These are phyloP conservation scores for Naganishia sp. DNA, from an alignment of 1,284 basidiomycete species.

Conservation along the genomic window DNA sequence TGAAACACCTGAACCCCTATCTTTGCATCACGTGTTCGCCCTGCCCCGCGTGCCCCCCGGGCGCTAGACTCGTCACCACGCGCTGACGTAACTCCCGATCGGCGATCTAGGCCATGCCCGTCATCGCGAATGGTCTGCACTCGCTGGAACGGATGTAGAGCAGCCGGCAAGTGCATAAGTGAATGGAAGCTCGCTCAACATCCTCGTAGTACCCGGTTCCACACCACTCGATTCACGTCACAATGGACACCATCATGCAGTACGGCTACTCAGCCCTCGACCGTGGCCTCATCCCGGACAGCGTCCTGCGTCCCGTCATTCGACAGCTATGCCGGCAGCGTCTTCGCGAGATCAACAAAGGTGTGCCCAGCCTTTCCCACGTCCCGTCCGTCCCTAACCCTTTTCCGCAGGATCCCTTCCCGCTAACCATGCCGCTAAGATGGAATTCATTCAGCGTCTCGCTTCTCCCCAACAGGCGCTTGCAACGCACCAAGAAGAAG, in stretches of 20 bases:
- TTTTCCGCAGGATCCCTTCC: constrained; percentile 59
- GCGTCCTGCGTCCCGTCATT: constrained; percentile 62
- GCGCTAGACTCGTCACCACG: too few relatives aligned
- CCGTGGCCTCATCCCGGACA: constrained; percentile 61
- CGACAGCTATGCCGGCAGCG: constrained; percentile 64
- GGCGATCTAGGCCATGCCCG: too few relatives aligned
- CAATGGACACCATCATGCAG: constrained; percentile 38
- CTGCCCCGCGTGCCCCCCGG: too few relatives aligned
- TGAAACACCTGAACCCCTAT: too few relatives aligned
- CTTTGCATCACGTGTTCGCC: too few relatives aligned
- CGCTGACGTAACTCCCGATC: too few relatives aligned
- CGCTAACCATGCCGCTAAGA: constrained; percentile 67
- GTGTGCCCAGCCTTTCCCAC: constrained; percentile 34
- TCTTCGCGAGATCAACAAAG: constrained; percentile 63
- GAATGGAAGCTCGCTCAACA: background rate
- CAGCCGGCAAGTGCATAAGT: too few relatives aligned
- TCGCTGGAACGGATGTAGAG: too few relatives aligned
- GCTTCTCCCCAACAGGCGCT: constrained; percentile 58
- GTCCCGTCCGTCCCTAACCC: background rate
- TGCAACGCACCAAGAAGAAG: constrained; percentile 68
- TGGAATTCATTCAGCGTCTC: constrained; percentile 57
- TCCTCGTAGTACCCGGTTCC: too few relatives aligned
- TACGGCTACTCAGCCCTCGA: constrained; percentile 45
- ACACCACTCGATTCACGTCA: background rate
- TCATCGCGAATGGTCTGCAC: too few relatives aligned